A percentile compares a stretch with the other conserved stretches of the same genome.
Evolutionary conservation across 768 basidiomycete genomes (phyloP).

Genomic region (Crucibulum laeve): DNA sequence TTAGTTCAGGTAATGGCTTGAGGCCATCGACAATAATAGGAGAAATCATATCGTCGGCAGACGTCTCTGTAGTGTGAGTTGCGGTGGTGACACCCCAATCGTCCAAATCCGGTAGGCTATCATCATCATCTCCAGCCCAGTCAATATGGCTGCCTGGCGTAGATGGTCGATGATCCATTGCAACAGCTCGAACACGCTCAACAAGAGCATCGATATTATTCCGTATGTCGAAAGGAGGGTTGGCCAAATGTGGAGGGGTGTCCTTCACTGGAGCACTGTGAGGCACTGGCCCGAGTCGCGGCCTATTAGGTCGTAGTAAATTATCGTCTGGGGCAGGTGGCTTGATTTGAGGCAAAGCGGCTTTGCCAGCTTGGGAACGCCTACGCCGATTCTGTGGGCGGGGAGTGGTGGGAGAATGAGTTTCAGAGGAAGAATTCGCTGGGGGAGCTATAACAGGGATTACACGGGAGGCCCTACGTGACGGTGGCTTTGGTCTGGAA

Average conservation of each 20-base stretch:
- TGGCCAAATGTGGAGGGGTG: conserved; percentile 51
- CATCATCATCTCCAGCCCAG: conserved; percentile 88
- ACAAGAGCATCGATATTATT: conserved; percentile 74
- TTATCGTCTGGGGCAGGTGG: conserved; percentile 28
- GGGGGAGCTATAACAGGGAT: conserved; percentile 21
- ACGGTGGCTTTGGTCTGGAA: conserved; percentile 23
- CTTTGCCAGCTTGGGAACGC: conserved; percentile 39
- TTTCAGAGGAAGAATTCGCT: conserved; percentile 14
- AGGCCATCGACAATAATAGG: conserved; percentile 65
- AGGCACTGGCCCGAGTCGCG: conserved; percentile 22
- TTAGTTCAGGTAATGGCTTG: conserved; percentile 52
- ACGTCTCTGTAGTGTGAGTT: conserved; percentile 18
- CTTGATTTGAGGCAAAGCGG: conserved; percentile 24
- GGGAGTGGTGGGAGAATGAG: conserved; percentile 20
- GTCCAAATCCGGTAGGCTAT: conserved; percentile 75
- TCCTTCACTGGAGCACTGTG: conserved; percentile 48
- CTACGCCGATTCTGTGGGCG: conserved; percentile 44
- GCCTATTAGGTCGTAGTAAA: conserved; percentile 25
- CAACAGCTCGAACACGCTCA: conserved; percentile 69
- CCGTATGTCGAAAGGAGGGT: conserved; percentile 44
- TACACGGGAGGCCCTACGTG: conserved; percentile 28
- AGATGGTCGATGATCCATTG: conserved; percentile 63
- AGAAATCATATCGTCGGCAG: conserved; percentile 56
- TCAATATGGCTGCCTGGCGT: conserved; percentile 81
- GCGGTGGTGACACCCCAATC: conserved; percentile 74